These are phyloP conservation scores for Neonectria coccinea DNA, from an alignment of 2,329 filamentous ascomycete genomes.

Conservation along the genomic window DNA sequence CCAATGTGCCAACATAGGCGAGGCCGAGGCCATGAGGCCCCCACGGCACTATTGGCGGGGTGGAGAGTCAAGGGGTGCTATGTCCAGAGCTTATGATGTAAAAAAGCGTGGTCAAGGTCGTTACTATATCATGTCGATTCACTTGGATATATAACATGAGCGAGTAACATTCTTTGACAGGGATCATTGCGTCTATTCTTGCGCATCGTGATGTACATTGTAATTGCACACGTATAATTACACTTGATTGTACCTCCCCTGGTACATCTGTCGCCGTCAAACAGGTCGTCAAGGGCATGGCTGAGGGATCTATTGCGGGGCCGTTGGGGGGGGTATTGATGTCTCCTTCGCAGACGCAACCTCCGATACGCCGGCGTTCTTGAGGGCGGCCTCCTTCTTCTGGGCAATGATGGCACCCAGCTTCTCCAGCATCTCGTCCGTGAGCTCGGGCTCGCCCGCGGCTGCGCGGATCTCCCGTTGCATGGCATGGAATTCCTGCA, in stretches of 20 bases:
- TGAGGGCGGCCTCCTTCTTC: constrained; percentile 60
- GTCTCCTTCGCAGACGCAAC: constrained; percentile 35
- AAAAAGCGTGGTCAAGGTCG: neutral
- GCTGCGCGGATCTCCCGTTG: constrained; percentile 63
- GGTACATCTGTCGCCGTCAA: constrained; percentile 33
- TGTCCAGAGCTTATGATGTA: neutral
- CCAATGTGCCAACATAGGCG: neutral
- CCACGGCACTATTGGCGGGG: neutral
- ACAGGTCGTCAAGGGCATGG: constrained; percentile 15
- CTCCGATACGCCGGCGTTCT: constrained; percentile 53
- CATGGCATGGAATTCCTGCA: constrained; percentile 70
- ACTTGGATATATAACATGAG: neutral
- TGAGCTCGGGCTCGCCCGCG: constrained; percentile 66
- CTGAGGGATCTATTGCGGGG: constrained; percentile 34
- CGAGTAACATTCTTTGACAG: constrained; percentile 24
- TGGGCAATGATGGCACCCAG: constrained; percentile 71
- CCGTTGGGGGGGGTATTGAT: constrained; percentile 34
- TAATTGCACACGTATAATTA: constrained; percentile 50
- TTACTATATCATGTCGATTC: neutral
- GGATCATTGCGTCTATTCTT: constrained; percentile 44
- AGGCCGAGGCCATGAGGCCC: neutral
- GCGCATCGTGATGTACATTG: constrained; percentile 49
- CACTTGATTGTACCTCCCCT: constrained; percentile 38
- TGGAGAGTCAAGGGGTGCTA: no score
- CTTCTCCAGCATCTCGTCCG: constrained; percentile 70